Percentiles rank a stretch among this genome's conserved stretches.
These are phyloP conservation scores for Mycothermus thermophilus DNA, from an alignment of 495 filamentous ascomycete species.

Conservation along the genomic window DNA sequence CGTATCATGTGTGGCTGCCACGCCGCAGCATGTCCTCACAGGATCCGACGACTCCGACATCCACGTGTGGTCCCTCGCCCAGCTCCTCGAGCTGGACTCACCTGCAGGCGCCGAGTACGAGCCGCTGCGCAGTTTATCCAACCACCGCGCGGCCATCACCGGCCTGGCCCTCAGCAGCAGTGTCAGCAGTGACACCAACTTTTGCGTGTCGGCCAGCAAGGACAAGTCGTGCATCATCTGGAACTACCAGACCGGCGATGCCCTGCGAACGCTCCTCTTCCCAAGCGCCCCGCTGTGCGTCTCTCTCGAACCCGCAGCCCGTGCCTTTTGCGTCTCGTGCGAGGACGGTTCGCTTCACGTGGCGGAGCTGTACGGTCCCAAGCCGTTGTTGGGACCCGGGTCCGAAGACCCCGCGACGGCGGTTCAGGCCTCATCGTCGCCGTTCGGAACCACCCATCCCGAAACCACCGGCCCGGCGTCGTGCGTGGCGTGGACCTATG, in stretches of 20 bases:
- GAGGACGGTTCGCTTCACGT: slow-evolving; percentile 73
- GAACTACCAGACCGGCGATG: slow-evolving; percentile 68
- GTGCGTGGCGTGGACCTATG: slow-evolving; percentile 58
- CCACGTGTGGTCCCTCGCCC: slow-evolving; percentile 73
- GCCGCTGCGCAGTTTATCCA: slow-evolving; percentile 55
- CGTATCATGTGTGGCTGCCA: slow-evolving; percentile 61
- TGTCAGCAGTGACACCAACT: slow-evolving; percentile 46
- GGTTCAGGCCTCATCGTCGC: slow-evolving; percentile 43
- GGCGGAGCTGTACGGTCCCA: slow-evolving; percentile 56
- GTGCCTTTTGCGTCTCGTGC: slow-evolving; percentile 69
- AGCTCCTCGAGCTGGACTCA: slow-evolving; percentile 48
- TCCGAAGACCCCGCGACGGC: slow-evolving; percentile 36
- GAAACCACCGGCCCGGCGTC: slow-evolving; percentile 46
- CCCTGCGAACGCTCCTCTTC: slow-evolving; percentile 67
- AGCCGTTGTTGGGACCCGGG: slow-evolving; percentile 41
- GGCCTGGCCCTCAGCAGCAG: slow-evolving; percentile 54
- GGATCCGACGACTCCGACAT: slow-evolving; percentile 81
- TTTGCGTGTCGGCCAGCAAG: slow-evolving; percentile 62
- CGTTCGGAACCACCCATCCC: slow-evolving; percentile 47
- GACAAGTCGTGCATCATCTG: slow-evolving; percentile 77
- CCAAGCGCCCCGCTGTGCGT: slow-evolving; percentile 56
- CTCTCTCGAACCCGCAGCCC: slow-evolving; percentile 66
- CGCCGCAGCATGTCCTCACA: slow-evolving; percentile 66
- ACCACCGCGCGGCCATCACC: slow-evolving; percentile 68
- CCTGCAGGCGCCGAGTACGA: slow-evolving; percentile 37